These are phyloP conservation scores for Deuterostichococcus epilithicus DNA, from an alignment of 139 green algal genomes.

Conservation along the genomic window DNA sequence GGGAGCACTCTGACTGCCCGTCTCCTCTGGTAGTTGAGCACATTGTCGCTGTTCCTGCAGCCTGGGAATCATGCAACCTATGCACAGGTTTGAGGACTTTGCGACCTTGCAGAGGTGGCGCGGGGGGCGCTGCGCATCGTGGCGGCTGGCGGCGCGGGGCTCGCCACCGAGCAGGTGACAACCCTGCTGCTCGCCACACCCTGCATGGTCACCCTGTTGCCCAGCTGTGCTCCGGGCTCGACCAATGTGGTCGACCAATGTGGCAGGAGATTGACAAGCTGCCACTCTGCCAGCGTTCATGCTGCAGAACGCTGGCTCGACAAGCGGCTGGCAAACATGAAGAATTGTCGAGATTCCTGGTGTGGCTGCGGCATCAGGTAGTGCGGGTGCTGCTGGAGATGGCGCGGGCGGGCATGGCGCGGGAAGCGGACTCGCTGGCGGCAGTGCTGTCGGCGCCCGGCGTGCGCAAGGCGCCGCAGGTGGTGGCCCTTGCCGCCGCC, in stretches of 20 bases:
- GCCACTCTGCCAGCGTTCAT: too few relatives aligned
- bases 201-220: too few relatives aligned
- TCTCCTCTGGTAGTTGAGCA: not conserved
- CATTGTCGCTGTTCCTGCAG: not conserved
- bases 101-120: constrained; percentile 16
- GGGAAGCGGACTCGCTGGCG: constrained; percentile 7
- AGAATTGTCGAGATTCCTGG: too few relatives aligned
- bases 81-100: not conserved
- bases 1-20: not conserved
- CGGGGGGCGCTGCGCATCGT: constrained; percentile 11
- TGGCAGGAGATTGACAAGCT: too few relatives aligned
- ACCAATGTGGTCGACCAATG: too few relatives aligned
- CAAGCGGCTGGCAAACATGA: too few relatives aligned
- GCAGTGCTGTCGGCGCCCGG: not conserved
- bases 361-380: not conserved
- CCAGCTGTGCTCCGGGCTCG: too few relatives aligned
- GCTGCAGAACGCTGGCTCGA: too few relatives aligned
- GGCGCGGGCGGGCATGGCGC: constrained; percentile 2
- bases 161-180: constrained; percentile 3
- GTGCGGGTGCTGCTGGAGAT: constrained; percentile 7
- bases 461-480: constrained; percentile 1
- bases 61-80: not conserved
- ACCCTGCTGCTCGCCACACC: not conserved
- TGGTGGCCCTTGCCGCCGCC: constrained; percentile 12
- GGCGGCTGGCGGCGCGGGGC: not conserved